Base-by-base conservation (phyloP, 2,329 filamentous ascomycete genomes). In the Sclerotinia subarctica region DNA sequence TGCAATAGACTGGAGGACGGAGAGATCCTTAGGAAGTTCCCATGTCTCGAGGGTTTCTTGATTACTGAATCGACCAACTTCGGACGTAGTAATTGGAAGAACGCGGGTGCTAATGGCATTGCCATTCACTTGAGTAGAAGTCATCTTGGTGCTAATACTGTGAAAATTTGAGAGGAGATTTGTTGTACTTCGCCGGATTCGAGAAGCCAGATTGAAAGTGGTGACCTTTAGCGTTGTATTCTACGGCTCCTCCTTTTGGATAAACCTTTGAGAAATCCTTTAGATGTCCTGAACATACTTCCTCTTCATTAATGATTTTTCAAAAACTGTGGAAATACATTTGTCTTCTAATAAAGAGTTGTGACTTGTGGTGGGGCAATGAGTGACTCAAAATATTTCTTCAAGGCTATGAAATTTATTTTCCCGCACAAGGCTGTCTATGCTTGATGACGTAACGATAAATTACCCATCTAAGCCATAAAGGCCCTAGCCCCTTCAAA, bases 231-330 rank as follows among this genome's bases (percentile, higher is more conserved):
- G 60, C 72, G 68, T 29, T 53, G 71, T 74, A 75, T 72, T 64
- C 72, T 73, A 49, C 75, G 74, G 72, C 72, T 74, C 70, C 71
- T 72, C 62, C 74, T 74, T 72, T 74, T 75, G 46, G 68, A 72
- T 65, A 68, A 70, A 71, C 73, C 71, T 64, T 58, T 67, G 46
- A 69, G 66, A 65, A 59, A 42, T 56, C n/a, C 51, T 44, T 59
- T 68, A 60, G 62, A 68, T 49, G 44, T 69, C 32, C 52, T 72
- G 60, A 65, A 74, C 74, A 75, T 75, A 67, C 72, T 75, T 71
- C 64, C 54, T 47, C 54, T 59, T 42, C 64, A n/a, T 24, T 47
- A 46, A 26, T 5, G n/a, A 8, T 21, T 47, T 64, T 49, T 49
- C 32, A 66, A 59, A 49, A 38, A 49, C n/a, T 51, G 44, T 35